A percentile compares a stretch with the other conserved stretches of the same genome.
phyloP scores from a whole-genome alignment of 148 eudicot species.

The Euryodendron excelsum region DNA sequence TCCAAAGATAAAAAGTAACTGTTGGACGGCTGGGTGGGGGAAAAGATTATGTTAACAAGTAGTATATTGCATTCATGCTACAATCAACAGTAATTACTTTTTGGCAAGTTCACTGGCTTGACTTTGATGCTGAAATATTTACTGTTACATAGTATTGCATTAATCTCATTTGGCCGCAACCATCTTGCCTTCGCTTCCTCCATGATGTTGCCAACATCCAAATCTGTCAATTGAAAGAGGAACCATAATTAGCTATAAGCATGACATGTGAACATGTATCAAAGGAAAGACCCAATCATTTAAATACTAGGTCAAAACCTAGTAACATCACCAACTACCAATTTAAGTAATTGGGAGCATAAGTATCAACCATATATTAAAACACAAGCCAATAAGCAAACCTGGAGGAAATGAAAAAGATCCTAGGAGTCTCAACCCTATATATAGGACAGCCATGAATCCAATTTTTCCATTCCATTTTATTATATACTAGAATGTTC shows the following conservation, averaged over 20 bases:
- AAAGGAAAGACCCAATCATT: background rate
- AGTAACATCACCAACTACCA: background rate
- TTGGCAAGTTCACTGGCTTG: conserved; percentile 84
- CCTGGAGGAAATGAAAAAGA: background rate
- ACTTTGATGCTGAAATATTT: conserved; percentile 57
- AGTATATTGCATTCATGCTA: conserved; percentile 3
- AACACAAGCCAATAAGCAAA: background rate
- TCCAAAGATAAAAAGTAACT: no score
- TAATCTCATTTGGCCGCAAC: conserved; percentile 96
- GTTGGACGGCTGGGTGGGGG: background rate
- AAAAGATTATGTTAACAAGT: background rate
- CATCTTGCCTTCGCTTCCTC: conserved; percentile 86
- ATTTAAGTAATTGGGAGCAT: background rate
- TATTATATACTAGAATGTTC: background rate
- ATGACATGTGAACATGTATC: background rate
- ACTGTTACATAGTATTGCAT: conserved; percentile 79
- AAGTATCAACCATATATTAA: background rate
- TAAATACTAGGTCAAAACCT: background rate
- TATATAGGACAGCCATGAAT: background rate
- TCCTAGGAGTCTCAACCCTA: background rate
- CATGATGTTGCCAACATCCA: conserved; percentile 67
- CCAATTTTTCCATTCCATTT: background rate
- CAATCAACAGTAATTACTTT: conserved; percentile 41
- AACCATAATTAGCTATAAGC: background rate
- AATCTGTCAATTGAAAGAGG: conserved; percentile 47